These are phyloP conservation scores for Termitomyces sp. DNA, from an alignment of 768 basidiomycete species.

Conservation along the genomic window DNA sequence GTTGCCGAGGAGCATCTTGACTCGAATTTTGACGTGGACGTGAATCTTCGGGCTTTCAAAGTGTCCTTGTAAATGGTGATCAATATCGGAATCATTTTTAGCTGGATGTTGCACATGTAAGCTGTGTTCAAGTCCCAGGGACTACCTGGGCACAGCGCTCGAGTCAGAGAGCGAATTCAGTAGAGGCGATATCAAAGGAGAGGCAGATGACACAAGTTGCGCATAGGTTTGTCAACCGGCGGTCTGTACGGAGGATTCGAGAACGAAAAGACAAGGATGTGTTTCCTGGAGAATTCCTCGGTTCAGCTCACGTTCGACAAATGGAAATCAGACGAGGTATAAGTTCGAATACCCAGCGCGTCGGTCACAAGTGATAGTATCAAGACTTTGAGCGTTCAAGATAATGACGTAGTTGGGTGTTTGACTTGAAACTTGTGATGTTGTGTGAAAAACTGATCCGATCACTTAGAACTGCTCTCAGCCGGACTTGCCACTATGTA, in stretches of 20 bases:
- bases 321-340: background rate
- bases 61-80: background rate
- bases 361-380: background rate
- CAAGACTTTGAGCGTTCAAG: background rate
- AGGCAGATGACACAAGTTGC: slow-evolving; percentile 1
- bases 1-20: background rate
- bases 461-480: background rate
- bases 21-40: background rate
- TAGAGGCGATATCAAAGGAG: background rate
- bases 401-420: too few relatives aligned
- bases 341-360: background rate
- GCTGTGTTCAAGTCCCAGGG: slow-evolving; percentile 6
- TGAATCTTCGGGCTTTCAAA: background rate
- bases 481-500: background rate
- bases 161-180: background rate
- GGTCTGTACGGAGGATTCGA: slow-evolving; percentile 8
- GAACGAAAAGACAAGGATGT: background rate
- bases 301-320: background rate
- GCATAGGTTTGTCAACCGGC: slow-evolving; percentile 2
- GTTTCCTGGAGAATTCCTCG: background rate
- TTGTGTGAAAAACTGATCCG: slow-evolving; percentile 12
- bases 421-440: background rate
- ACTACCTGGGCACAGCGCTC: background rate
- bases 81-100: background rate
- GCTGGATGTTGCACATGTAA: background rate